phyloP scores from a whole-genome alignment of 108 stramenopile species.

The Nitzschia putrida region DNA sequence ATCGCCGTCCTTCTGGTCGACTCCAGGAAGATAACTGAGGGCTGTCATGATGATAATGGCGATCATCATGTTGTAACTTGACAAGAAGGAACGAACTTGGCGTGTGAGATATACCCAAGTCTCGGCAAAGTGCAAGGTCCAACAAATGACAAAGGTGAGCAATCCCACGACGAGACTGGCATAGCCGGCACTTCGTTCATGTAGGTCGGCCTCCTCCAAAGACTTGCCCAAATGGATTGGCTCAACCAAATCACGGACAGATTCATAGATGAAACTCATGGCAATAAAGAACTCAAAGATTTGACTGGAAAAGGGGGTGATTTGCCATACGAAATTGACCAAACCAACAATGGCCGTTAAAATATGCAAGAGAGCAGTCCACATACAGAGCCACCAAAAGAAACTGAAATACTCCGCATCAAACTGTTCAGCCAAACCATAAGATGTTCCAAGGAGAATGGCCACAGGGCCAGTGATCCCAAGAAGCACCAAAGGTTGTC shows the following conservation, averaged over 20 bases:
- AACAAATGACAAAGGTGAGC: conserved; percentile 37
- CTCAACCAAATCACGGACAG: conserved; percentile 40
- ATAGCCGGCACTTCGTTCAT: conserved; percentile 32
- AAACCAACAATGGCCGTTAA: conserved; percentile 42
- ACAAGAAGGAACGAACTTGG: conserved; percentile 35
- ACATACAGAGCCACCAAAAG: conserved; percentile 63
- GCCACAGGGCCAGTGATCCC: conserved; percentile 70
- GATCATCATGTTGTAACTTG: conserved; percentile 55
- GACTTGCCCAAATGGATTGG: conserved; percentile 32
- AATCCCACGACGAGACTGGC: conserved; percentile 45
- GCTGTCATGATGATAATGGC: conserved; percentile 47
- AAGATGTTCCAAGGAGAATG: conserved; percentile 52
- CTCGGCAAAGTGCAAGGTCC: conserved; percentile 53
- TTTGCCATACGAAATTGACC: conserved; percentile 49
- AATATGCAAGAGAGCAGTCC: conserved; percentile 50
- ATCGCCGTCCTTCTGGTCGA: conserved; percentile 34
- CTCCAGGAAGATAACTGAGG: conserved; percentile 48
- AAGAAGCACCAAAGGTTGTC: conserved; percentile 67
- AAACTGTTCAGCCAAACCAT: conserved; percentile 43
- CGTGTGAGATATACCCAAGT: conserved; percentile 43
- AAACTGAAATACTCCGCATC: conserved; percentile 61
- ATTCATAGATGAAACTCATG: conserved; percentile 45
- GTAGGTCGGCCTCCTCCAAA: neutral
- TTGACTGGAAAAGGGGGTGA: conserved; percentile 65
- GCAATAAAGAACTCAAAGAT: conserved; percentile 72